phyloP scores from a whole-genome alignment of 257 asterid species.

The Rauvolfia tetraphylla region DNA sequence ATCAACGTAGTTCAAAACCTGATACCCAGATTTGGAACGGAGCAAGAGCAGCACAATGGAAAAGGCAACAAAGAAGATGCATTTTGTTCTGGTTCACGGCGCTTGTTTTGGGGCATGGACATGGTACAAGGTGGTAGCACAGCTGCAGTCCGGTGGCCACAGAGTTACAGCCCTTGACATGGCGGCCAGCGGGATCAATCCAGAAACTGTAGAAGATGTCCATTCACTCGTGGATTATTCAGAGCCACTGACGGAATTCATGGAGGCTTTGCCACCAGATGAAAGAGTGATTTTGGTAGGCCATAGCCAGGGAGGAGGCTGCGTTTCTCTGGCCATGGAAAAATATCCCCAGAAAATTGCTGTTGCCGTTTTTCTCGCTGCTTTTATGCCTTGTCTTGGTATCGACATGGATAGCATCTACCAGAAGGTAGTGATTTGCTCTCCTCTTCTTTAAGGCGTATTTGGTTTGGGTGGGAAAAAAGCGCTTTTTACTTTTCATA shows the following conservation, averaged over 20 bases:
- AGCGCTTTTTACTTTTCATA: no score
- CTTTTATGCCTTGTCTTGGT: constrained; percentile 15
- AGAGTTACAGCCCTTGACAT: constrained; percentile 23
- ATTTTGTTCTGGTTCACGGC: constrained; percentile 14
- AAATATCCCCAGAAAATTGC: constrained; percentile 15
- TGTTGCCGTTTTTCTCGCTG: constrained; percentile 14
- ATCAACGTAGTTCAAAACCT: no score
- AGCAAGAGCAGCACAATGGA: not conserved
- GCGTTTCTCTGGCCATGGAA: constrained; percentile 19
- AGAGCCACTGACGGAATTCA: constrained; percentile 17
- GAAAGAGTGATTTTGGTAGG: constrained; percentile 13
- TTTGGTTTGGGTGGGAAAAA: no score
- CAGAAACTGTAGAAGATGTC: not conserved
- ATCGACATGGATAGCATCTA: not conserved
- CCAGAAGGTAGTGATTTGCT: not conserved
- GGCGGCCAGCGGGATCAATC: constrained; percentile 18
- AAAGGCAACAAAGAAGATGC: not conserved
- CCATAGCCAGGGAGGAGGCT: constrained; percentile 19
- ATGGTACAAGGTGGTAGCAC: constrained; percentile 13
- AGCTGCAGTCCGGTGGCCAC: constrained; percentile 1
- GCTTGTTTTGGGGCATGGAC: constrained; percentile 4
- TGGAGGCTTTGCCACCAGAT: constrained; percentile 10
- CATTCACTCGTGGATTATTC: not conserved
- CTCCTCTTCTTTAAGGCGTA: not conserved
- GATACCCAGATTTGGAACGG: no score